These are phyloP conservation scores for Plasmodium blacklocki DNA, from an alignment of 169 alveolate genomes.

Conservation along the genomic window DNA sequence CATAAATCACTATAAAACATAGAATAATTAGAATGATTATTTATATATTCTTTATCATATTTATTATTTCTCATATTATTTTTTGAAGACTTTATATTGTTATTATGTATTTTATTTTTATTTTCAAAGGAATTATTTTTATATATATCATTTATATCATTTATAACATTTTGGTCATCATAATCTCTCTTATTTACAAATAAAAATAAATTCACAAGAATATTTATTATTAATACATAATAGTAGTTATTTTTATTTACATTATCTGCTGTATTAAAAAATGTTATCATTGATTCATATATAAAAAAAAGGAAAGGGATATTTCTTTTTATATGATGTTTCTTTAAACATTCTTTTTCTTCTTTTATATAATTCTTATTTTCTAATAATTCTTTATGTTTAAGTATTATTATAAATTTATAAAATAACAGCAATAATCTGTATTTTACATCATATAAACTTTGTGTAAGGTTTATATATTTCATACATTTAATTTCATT, in stretches of 20 bases:
- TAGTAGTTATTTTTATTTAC: slow-evolving; percentile 19
- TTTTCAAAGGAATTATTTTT: neutral
- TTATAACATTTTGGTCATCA: neutral
- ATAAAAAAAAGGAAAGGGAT: slow-evolving; percentile 56
- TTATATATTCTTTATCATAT: neutral
- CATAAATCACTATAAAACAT: slow-evolving; percentile 16
- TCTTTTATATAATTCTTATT: slow-evolving; percentile 15
- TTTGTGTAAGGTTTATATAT: slow-evolving; percentile 50
- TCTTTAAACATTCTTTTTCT: slow-evolving; percentile 18
- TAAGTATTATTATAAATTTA: slow-evolving; percentile 35
- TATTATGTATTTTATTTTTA: neutral
- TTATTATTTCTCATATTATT: neutral
- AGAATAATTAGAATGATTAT: neutral
- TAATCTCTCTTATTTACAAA: neutral
- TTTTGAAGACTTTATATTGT: neutral
- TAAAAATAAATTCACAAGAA: slow-evolving; percentile 28
- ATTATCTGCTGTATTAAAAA: slow-evolving; percentile 2
- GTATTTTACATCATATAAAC: slow-evolving; percentile 50
- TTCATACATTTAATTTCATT: slow-evolving; percentile 68
- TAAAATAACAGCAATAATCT: slow-evolving; percentile 31
- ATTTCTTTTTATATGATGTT: slow-evolving; percentile 8
- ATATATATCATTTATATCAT: no score
- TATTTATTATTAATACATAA: slow-evolving; percentile 29
- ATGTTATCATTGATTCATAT: slow-evolving; percentile 26
- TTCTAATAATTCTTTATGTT: slow-evolving; percentile 29